Percentiles rank a stretch among this genome's conserved stretches.
These are phyloP conservation scores for Metarhizium sp. DNA, from an alignment of 2,329 filamentous ascomycete genomes.

Conservation along the genomic window DNA sequence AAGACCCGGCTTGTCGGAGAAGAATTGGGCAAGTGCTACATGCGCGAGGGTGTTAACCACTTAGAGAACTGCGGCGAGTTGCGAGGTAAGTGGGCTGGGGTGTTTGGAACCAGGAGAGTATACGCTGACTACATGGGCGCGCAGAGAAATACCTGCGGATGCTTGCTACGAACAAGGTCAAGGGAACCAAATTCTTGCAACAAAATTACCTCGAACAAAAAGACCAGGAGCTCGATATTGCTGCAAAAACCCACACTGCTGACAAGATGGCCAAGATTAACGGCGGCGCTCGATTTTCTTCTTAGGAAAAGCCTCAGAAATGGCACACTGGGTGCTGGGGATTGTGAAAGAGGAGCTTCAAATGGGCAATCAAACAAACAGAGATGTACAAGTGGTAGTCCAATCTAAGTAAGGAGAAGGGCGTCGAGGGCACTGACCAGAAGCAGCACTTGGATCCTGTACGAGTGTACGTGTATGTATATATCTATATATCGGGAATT, in stretches of 20 bases:
- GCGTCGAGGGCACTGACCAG: not conserved
- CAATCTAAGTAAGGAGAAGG: not conserved
- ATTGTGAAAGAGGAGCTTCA: not conserved
- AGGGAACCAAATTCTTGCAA: conserved; percentile 71
- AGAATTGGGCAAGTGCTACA: conserved; percentile 80
- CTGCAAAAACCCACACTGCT: conserved; percentile 28
- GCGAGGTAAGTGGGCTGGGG: conserved; percentile 48
- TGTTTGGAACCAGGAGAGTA: too few relatives aligned
- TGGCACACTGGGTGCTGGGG: not conserved
- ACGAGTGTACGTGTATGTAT: conserved; percentile 22
- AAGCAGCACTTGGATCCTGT: conserved; percentile 16
- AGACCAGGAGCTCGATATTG: conserved; percentile 28
- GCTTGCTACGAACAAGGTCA: conserved; percentile 66
- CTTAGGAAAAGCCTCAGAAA: conserved; percentile 11
- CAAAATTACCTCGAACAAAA: conserved; percentile 61
- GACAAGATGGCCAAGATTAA: conserved; percentile 30
- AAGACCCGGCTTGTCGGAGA: conserved; percentile 76
- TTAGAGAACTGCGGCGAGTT: conserved; percentile 76
- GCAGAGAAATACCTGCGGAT: conserved; percentile 71
- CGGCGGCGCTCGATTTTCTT: conserved; percentile 20
- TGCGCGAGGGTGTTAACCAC: conserved; percentile 76
- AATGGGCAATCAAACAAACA: not conserved
- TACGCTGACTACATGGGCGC: conserved; percentile 9
- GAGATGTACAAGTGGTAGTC: not conserved
- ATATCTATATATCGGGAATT: conserved; percentile 19